Percentiles rank a stretch among this genome's conserved stretches.
Conservation (phyloP, 768 basidiomycete species). For the Tubosaeta brunneosetosa region DNA sequence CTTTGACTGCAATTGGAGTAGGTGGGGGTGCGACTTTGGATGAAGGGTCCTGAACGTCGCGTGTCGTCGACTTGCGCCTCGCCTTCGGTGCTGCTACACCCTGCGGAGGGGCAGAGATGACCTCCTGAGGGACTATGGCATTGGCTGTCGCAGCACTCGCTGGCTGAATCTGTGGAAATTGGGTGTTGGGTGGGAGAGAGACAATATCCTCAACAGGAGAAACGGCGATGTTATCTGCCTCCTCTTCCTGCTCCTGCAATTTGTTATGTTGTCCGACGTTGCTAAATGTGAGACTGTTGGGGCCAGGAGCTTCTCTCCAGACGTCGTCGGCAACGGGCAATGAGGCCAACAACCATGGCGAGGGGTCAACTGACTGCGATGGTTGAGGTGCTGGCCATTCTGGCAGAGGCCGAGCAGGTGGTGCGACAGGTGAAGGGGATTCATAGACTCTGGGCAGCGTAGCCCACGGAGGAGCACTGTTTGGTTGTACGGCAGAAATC, state of each 20-base stretch:
- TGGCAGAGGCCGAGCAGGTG: conserved; percentile 24
- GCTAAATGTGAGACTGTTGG: conserved; percentile 51
- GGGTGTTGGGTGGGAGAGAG: conserved; percentile 13
- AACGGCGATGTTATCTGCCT: conserved; percentile 13
- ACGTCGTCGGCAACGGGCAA: conserved; percentile 42
- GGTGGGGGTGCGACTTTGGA: conserved; percentile 14
- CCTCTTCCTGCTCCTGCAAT: conserved; percentile 38
- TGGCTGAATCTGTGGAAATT: conserved; percentile 12
- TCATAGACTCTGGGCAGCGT: conserved; percentile 17
- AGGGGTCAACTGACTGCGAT: conserved; percentile 35
- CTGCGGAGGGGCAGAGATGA: conserved; percentile 14
- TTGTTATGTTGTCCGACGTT: conserved; percentile 59
- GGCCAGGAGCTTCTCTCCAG: conserved; percentile 42
- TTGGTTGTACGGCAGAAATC: conserved; percentile 21
- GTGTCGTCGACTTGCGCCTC: conserved; percentile 26
- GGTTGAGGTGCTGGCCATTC: conserved; percentile 36
- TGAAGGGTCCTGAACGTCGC: conserved; percentile 22
- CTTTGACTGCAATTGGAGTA: conserved; percentile 11
- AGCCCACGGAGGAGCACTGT: conserved; percentile 22
- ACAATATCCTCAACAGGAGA: conserved; percentile 14
- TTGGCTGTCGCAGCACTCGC: conserved; percentile 5
- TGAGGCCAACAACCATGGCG: conserved; percentile 53
- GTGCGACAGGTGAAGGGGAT: conserved; percentile 20
- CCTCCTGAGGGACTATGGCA: conserved; percentile 1
- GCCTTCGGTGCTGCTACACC: conserved; percentile 20